These are phyloP conservation scores for Apophysomyces sp. DNA, from an alignment of 371 early-diverging fungal species.

Conservation along the genomic window DNA sequence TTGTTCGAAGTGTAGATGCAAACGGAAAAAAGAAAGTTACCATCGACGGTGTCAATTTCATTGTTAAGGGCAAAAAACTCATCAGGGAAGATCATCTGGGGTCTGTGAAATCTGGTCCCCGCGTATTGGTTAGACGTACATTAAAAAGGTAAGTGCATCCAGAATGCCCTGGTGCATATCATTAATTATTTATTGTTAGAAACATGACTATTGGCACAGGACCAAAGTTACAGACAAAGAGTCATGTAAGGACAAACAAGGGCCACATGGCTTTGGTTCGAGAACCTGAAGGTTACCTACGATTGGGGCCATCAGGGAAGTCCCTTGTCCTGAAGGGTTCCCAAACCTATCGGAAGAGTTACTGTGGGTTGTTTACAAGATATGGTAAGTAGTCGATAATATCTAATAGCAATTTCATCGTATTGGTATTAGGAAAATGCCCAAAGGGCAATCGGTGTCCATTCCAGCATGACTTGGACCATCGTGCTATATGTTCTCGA, in stretches of 20 bases:
- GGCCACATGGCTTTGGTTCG: constrained; percentile 44
- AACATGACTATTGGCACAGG: not conserved
- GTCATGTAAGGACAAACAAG: constrained; percentile 26
- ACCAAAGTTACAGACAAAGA: not conserved
- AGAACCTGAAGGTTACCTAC: constrained; percentile 41
- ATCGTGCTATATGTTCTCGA: constrained; percentile 55
- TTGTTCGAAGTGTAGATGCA: not conserved
- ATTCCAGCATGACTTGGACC: constrained; percentile 48
- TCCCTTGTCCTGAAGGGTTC: constrained; percentile 28
- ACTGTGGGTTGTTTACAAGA: constrained; percentile 45
- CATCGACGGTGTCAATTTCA: constrained; percentile 42
- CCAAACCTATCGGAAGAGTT: constrained; percentile 6
- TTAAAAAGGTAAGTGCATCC: constrained; percentile 12
- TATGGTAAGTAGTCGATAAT: constrained; percentile 25
- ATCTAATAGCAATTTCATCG: not conserved
- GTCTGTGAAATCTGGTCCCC: constrained; percentile 12
- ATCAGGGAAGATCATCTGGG: constrained; percentile 34
- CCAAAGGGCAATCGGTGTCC: constrained; percentile 28
- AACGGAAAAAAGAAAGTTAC: constrained; percentile 35
- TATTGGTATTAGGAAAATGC: constrained; percentile 33
- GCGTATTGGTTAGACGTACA: constrained; percentile 10
- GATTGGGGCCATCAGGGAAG: constrained; percentile 32
- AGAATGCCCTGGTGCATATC: not conserved
- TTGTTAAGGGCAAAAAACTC: constrained; percentile 44
- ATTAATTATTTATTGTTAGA: not conserved